Evolutionary conservation across 2,329 filamentous ascomycete species (phyloP), one percentile per base, ranked within the genome.

Genomic region (Neospermospora avenae): DNA sequence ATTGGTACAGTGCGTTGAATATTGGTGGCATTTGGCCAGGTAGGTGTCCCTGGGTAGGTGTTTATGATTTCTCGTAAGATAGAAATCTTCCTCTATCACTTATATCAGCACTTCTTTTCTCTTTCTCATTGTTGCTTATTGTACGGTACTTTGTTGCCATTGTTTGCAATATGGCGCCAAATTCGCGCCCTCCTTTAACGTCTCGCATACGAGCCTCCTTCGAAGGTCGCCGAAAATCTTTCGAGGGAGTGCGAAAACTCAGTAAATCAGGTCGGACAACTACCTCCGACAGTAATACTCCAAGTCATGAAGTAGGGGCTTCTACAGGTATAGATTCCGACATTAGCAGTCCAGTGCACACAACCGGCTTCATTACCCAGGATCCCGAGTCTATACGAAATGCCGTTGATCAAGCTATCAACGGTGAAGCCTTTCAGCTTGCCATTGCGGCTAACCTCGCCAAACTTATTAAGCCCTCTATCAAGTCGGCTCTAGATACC

Each of bases 401-500:
- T 42, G 68, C 64, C 16, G 64, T 72, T 18, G 69, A 71, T 24
- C 53, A 68, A 52, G 66, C 70, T 35, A 68, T 72, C 55, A 68
- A 65, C 52, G 64, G 65, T 52, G 67, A 71, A 52, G 57, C 62
- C 16, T 72, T 72, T 46, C 71, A 72, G 58, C 61, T 34, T 58
- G 69, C 69, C 14, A 71, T 72, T 46, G 70, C 71, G 8, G 64
- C 65, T 10, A 70, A 71, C 45, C 59, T 72, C 25, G 70, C 70
- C 2, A 62, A 64, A 35, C 46, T 72, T 18, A 66, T 72, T 13
- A 69, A 71, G 46, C 71, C 71, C 7, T 66, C 68, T 0, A 72
- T 72, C 35, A 71, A 70, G 54, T 62, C 63, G 25, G 71, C 71
- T 11, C 59, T 72, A 10, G 71, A 72, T 57, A 72, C 70, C 2